A percentile compares a stretch with the other conserved stretches of the same genome.
Evolutionary conservation across 2,329 filamentous ascomycete species (phyloP).

Genomic region (Chaetomium globosum): DNA sequence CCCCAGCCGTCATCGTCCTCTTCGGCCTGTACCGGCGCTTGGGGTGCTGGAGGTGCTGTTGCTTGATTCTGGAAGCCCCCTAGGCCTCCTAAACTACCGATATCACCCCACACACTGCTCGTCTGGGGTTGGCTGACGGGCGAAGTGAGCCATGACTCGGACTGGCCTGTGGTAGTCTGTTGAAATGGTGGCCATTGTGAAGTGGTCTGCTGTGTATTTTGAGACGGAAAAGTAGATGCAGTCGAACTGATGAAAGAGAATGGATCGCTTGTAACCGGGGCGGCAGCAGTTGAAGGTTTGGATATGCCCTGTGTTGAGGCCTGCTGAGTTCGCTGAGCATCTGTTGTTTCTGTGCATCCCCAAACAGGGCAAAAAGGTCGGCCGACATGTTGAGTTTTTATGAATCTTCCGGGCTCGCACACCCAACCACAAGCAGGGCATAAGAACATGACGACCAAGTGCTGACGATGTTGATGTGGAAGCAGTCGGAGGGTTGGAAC

Average conservation of each 20-base stretch:
- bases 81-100: slow-evolving; percentile 25
- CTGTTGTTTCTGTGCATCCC: slow-evolving; percentile 47
- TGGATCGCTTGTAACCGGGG: slow-evolving; percentile 37
- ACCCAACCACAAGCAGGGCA: not conserved
- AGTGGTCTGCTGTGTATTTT: slow-evolving; percentile 25
- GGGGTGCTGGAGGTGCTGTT: slow-evolving; percentile 7
- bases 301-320: slow-evolving; percentile 9
- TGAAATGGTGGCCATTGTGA: slow-evolving; percentile 38
- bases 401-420: slow-evolving; percentile 1
- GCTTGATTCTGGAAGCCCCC: slow-evolving; percentile 22
- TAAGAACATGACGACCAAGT: slow-evolving; percentile 7
- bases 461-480: not conserved
- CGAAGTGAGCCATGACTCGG: slow-evolving; percentile 26
- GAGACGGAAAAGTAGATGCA: slow-evolving; percentile 27
- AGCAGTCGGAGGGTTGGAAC: not conserved
- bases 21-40: slow-evolving; percentile 36
- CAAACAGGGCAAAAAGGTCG: slow-evolving; percentile 67
- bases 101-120: slow-evolving; percentile 36
- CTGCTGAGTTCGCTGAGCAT: slow-evolving; percentile 36
- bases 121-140: slow-evolving; percentile 23
- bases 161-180: slow-evolving; percentile 29
- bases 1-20: slow-evolving; percentile 68
- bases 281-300: slow-evolving; percentile 17
- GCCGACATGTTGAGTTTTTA: slow-evolving; percentile 56
- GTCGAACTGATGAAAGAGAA: slow-evolving; percentile 40